Base-by-base conservation (phyloP, 768 basidiomycete genomes). In the Crucibulum laeve region DNA sequence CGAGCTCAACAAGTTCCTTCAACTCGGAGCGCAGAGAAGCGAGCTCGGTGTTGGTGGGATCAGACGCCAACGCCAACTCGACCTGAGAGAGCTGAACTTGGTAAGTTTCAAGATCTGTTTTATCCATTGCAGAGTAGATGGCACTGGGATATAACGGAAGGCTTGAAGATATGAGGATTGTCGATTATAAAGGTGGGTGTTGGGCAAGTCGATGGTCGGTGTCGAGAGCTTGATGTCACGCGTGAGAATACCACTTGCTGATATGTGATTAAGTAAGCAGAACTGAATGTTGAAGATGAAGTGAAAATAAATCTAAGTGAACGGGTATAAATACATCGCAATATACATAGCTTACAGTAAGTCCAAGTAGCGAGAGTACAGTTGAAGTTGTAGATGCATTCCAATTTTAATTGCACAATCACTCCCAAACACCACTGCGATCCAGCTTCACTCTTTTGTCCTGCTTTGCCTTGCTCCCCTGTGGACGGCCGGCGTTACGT, bases 51-150 rank as follows among this genome's bases (percentile, higher is more conserved):
- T 90, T 92, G 54, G 70, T 68, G 4, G 89, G 86, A 57, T 93
- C 91, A 32, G 79, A 62, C 38, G 79, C 70, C 37, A 94, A 81
- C 15, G 88, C 85, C 43, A 80, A 65, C 61, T 92, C 87, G 48
- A 93, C 90, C 60, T 92, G 88, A n/a, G 84, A 80, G 46, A 91
- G 82, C 59, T 91, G 88, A 8, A 87, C 86, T 68, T 92, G 87
- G 59, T 91, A 92, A 1, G 87, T 88, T 64, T 93, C 91, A 46
- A 93, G 78, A 62, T 92, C 91, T 46, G 77, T 70, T 55, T 78
- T 80, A 60, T 88, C 74, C 74, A 79, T 77, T 21, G 44, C 34
- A 34, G n/a, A 19, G n/a, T n/a, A n/a, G n/a, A n/a, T n/a, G n/a
- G n/a, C n/a, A n/a, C n/a, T n/a, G n/a, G n/a, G n/a, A n/a, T n/a